These are phyloP conservation scores for Haberlea rhodopensis DNA, from an alignment of 257 asterid species.

Conservation along the genomic window DNA sequence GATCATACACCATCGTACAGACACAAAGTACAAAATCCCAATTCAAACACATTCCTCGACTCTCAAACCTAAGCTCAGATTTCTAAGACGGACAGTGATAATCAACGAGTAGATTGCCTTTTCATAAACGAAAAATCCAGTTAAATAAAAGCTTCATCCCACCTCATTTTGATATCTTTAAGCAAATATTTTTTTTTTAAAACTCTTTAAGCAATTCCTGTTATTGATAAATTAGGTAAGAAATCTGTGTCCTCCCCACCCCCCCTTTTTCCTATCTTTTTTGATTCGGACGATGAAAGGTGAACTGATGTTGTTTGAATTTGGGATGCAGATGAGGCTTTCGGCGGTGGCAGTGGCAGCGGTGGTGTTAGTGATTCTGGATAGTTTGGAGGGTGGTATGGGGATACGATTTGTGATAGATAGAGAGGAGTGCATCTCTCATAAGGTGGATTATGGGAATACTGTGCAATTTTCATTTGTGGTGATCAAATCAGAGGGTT, in stretches of 20 bases:
- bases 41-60: not conserved
- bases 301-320: not conserved
- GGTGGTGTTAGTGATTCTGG: conserved; percentile 36
- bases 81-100: not conserved
- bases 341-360: conserved; percentile 24
- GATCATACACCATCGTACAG: too few relatives aligned
- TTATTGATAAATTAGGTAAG: not conserved
- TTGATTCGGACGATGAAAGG: too few relatives aligned
- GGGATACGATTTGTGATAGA: conserved; percentile 90
- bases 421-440: conserved; percentile 90
- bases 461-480: conserved; percentile 89
- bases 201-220: not conserved
- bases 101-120: not conserved
- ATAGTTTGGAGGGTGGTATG: conserved; percentile 43
- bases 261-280: too few relatives aligned
- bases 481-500: conserved; percentile 79
- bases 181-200: too few relatives aligned
- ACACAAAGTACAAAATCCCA: too few relatives aligned
- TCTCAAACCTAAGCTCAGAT: not conserved
- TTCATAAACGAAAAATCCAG: not conserved
- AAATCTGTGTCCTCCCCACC: not conserved
- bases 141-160: not conserved
- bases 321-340: conserved; percentile 54
- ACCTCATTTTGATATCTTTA: too few relatives aligned
- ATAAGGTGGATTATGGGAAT: conserved; percentile 87